These are phyloP conservation scores for Rhodomyrtus tomentosa DNA, from an alignment of 345 rosid genomes.

Conservation along the genomic window DNA sequence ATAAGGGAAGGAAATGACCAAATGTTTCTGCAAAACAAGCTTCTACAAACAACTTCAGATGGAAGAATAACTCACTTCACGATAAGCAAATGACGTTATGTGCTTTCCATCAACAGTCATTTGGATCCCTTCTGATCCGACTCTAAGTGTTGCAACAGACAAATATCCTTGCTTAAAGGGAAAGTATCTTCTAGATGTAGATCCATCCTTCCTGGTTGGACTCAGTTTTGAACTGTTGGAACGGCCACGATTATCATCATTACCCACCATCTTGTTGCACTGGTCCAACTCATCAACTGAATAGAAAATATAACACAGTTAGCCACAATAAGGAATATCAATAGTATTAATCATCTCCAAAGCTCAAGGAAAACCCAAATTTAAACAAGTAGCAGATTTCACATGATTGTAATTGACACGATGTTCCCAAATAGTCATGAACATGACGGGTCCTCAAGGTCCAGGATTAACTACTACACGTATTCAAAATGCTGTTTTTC, in stretches of 20 bases:
- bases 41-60: not conserved
- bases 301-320: not conserved
- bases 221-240: slow-evolving; percentile 22
- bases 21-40: not conserved
- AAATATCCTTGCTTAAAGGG: slow-evolving; percentile 79
- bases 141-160: slow-evolving; percentile 88
- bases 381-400: not conserved
- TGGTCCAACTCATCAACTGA: slow-evolving; percentile 84
- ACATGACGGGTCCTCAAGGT: not conserved
- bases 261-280: slow-evolving; percentile 81
- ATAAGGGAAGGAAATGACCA: slow-evolving; percentile 7
- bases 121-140: slow-evolving; percentile 87
- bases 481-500: not conserved
- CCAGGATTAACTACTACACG: not conserved
- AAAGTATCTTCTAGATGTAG: slow-evolving; percentile 46
- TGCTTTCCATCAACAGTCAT: slow-evolving; percentile 97
- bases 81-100: slow-evolving; percentile 85
- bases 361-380: not conserved
- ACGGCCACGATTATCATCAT: slow-evolving; percentile 29
- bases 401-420: not conserved
- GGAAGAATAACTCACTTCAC: slow-evolving; percentile 53
- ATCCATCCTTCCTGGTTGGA: slow-evolving; percentile 21
- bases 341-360: not conserved
- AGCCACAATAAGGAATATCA: not conserved
- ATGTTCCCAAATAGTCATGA: not conserved